These are phyloP conservation scores for Sugiyamaella grinbergsii DNA, from an alignment of 1,139 yeast species.

Conservation along the genomic window DNA sequence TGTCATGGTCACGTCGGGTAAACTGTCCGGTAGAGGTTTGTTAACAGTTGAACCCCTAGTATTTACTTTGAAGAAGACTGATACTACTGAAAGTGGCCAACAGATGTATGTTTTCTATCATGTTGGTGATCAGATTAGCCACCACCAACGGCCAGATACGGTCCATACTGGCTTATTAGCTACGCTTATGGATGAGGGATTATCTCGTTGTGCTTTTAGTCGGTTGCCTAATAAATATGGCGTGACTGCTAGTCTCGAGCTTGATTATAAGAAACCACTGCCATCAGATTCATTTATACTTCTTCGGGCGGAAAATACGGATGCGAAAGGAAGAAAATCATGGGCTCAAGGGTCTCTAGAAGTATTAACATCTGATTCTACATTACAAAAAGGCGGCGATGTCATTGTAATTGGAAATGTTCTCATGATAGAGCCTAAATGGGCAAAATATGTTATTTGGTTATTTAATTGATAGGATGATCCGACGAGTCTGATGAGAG, in stretches of 20 bases:
- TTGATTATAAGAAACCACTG: conserved; percentile 65
- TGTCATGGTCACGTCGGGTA: conserved; percentile 35
- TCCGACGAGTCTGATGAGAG: too few relatives aligned
- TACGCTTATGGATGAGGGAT: conserved; percentile 81
- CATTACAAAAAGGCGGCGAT: conserved; percentile 18
- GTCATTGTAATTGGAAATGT: conserved; percentile 32
- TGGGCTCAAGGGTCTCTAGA: conserved; percentile 58
- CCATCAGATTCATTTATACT: conserved; percentile 68
- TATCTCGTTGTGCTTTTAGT: conserved; percentile 85
- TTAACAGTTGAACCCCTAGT: conserved; percentile 37
- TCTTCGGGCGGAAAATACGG: conserved; percentile 65
- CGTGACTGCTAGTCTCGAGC: conserved; percentile 79
- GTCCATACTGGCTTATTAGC: conserved; percentile 88
- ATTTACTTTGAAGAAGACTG: conserved; percentile 27
- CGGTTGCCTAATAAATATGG: conserved; percentile 76
- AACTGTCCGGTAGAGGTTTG: conserved; percentile 34
- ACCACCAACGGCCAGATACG: conserved; percentile 16
- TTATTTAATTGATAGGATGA: too few relatives aligned
- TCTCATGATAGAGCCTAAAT: conserved; percentile 36
- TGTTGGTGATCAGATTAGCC: conserved; percentile 54
- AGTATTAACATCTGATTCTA: conserved; percentile 17
- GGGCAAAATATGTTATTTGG: conserved; percentile 38
- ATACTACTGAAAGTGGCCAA: conserved; percentile 6
- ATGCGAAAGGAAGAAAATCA: conserved; percentile 76
- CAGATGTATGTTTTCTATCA: conserved; percentile 55